Base-by-base conservation (phyloP, 2,329 filamentous ascomycete species). In the Coniella lustricola region DNA sequence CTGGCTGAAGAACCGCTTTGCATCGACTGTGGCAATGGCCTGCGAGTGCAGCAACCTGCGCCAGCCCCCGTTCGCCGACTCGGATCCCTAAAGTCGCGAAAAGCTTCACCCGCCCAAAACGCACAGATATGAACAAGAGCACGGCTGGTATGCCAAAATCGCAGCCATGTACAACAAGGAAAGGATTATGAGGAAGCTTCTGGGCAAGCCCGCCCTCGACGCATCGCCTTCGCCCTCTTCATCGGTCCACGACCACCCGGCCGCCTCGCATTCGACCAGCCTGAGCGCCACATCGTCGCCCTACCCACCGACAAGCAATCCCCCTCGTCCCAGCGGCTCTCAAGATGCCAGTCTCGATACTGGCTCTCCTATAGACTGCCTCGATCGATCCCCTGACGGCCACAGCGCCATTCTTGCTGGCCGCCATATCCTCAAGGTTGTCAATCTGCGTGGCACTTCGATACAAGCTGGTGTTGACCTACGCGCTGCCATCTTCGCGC, bases 151-250 rank as follows among this genome's bases (percentile, higher is more conserved):
- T 5, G 10, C 25, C 10, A 21, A 13, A 12, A 12, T 14, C 35
- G 34, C 56, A 54, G 62, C 48, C 54, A 76, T 75, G 72, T 76
- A 76, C 64, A 76, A 71, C 54, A 72, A 77, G 56, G 74, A 71
- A 52, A 75, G 68, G 64, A 77, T 78, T 54, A 79, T 82, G 73
- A 75, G 77, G 61, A 77, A 79, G 67, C 72, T 81, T 20, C 73
- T 81, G 29, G 77, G 77, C 61, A 77, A 77, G 58, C 65, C 69
- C 50, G 63, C 70, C 22, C 66, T 68, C 55, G 72, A 77, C 53
- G 67, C 73, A 52, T 64, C 68, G 36, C 61, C 69, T 49, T 72
- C 69, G 54, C 61, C 69, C 49, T 72, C 69, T 53, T 67, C 73
- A 55, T 66, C 70, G 35, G 63, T 68, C 5, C 25, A 5, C 37